Base-by-base conservation (phyloP, 495 filamentous ascomycete species). In the Aspergillus incahuasiensis region DNA sequence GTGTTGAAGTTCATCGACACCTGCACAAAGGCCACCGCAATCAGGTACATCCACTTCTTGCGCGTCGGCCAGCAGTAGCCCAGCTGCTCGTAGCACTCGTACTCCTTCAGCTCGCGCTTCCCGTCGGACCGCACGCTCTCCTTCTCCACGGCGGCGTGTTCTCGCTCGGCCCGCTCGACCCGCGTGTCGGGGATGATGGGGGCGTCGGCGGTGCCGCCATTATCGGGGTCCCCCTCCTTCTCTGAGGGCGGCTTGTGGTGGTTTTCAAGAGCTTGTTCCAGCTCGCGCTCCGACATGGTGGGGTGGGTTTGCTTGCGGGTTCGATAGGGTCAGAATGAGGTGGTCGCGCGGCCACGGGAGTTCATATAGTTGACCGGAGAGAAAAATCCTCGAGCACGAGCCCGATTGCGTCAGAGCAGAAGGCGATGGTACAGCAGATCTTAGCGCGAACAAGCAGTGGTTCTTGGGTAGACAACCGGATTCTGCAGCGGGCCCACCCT, bases 41-140 rank as follows among this genome's bases (percentile, higher is more conserved):
- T 73, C 32, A 91, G 79, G 63, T 89, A 86, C 49, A 66, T 78
- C 87, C 88, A 91, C 72, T 89, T 90, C 77, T 86, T 90, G 78
- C 79, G 79, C 9, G 54, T 55, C 0, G 86, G 73, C 66, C 80
- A 91, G 34, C 66, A 71, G 64, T 79, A 90, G 25, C 82, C 87
- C 2, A 89, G 78, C 49, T 84, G 77, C 16, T 83, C 80, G 63
- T 82, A 85, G 56, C 78, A 82, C 51, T 86, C 83, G 7, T 82
- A 67, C 56, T 87, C 84, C 44, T 73, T 82, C 13, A 89, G 64
- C 60, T 87, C 85, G 39, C 82, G 74, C 61, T 79, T 83, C 51
- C 72, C 75, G 42, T 77, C 63, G 6, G 65, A 38, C 47, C 66
- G 61, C 13, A 45, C 21, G 21, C 13, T 25, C 7, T 45, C 43